Evolutionary conservation across 805 yeast species (phyloP).

Genomic region (Priceomyces castillae): DNA sequence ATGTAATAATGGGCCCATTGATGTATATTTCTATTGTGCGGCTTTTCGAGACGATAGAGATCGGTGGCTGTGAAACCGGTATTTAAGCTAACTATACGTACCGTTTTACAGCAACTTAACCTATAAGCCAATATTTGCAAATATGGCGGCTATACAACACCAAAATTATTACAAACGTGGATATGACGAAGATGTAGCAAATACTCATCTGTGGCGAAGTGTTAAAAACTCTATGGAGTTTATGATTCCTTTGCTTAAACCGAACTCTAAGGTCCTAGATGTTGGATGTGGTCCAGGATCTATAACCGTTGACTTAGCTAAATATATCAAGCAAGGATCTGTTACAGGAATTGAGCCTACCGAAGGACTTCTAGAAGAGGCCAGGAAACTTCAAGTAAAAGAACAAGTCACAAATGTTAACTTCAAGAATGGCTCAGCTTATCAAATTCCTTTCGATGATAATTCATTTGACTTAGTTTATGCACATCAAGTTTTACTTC

Average conservation of each 20-base stretch:
- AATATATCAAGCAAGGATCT: constrained; percentile 23
- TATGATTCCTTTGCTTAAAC: constrained; percentile 25
- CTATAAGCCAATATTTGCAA: neutral
- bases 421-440: constrained; percentile 29
- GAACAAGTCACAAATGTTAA: constrained; percentile 15
- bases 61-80: too few relatives aligned
- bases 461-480: constrained; percentile 38
- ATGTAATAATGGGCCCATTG: too few relatives aligned
- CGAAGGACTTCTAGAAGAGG: constrained; percentile 25
- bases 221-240: constrained; percentile 26
- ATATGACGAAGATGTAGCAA: constrained; percentile 17
- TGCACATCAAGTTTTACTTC: constrained; percentile 39
- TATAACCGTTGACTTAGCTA: constrained; percentile 33
- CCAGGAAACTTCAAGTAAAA: constrained; percentile 12
- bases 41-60: too few relatives aligned
- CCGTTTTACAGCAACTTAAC: neutral
- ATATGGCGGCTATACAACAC: constrained; percentile 5
- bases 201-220: constrained; percentile 34
- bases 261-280: constrained; percentile 29
- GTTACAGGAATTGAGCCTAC: constrained; percentile 34
- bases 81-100: too few relatives aligned
- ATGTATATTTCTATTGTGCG: too few relatives aligned
- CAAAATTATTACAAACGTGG: constrained; percentile 26
- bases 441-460: constrained; percentile 31
- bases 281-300: constrained; percentile 47